phyloP scores from a whole-genome alignment of 2,329 filamentous ascomycete species.

The Hymenoscyphus linearis region DNA sequence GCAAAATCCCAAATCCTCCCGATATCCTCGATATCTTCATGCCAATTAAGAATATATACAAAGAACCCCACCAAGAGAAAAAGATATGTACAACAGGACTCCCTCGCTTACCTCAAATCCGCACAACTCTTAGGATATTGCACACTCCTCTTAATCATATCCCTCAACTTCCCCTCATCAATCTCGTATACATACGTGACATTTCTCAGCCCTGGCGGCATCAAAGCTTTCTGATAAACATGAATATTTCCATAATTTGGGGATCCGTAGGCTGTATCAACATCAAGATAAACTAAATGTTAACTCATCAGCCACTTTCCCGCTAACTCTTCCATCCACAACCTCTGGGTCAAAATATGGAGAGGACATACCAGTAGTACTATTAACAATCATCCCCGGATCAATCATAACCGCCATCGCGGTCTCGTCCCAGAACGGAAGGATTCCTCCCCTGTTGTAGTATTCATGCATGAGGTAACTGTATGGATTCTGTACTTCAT shows the following conservation, averaged over 20 bases:
- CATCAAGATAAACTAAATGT: conserved; percentile 39
- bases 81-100: not conserved
- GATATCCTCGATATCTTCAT: no score
- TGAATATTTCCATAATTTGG: conserved; percentile 40
- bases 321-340: no score
- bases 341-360: no score
- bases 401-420: conserved; percentile 38
- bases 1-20: no score
- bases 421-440: conserved; percentile 44
- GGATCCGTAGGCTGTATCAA: conserved; percentile 37
- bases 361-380: conserved; percentile 28
- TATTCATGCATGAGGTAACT: conserved; percentile 35
- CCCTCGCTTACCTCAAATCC: not conserved
- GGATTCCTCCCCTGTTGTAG: conserved; percentile 32
- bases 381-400: conserved; percentile 35
- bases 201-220: conserved; percentile 33
- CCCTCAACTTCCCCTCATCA: conserved; percentile 33
- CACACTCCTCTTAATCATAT: conserved; percentile 35
- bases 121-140: conserved; percentile 19
- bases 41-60: not conserved
- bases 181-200: conserved; percentile 38
- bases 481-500: conserved; percentile 35
- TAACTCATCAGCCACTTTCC: no score
- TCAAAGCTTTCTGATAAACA: conserved; percentile 37
- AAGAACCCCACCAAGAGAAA: no score